A percentile compares a stretch with the other conserved stretches of the same genome.
Evolutionary conservation across 2,329 filamentous ascomycete species (phyloP).

Genomic region (Calonectria ilicicola): DNA sequence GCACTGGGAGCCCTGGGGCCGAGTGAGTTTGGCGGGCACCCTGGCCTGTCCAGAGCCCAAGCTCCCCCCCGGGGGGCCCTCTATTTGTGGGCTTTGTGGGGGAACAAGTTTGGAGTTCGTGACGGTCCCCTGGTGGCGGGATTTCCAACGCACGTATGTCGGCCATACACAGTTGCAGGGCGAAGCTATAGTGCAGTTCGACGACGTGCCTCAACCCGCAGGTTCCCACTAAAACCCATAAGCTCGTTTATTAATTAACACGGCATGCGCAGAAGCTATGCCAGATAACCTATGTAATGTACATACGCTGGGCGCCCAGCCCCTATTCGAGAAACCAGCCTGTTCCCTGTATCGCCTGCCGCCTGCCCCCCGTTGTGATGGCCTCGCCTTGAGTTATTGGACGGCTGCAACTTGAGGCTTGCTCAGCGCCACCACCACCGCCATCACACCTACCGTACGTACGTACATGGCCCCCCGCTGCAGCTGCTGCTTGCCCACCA

Average conservation of each 20-base stretch:
- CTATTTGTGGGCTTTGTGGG: not conserved
- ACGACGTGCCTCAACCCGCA: not conserved
- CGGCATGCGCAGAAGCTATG: not conserved
- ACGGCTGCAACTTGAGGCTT: not conserved
- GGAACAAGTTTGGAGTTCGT: conserved; percentile 1
- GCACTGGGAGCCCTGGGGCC: not conserved
- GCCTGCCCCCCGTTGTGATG: not conserved
- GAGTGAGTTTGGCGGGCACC: not conserved
- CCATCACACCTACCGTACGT: not conserved
- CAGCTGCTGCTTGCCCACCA: not conserved
- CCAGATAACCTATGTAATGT: not conserved
- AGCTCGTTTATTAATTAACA: not conserved
- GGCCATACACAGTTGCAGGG: not conserved
- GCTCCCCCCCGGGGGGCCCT: not conserved
- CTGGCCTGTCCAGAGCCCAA: not conserved
- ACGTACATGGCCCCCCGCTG: not conserved
- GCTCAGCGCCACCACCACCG: not conserved
- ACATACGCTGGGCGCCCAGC: not conserved
- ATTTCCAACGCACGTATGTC: not conserved
- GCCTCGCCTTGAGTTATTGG: not conserved
- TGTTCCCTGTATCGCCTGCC: not conserved
- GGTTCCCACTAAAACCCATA: not conserved
- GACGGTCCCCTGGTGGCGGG: not conserved
- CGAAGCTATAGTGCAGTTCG: too few relatives aligned
- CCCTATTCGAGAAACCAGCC: conserved; percentile 2